These are phyloP conservation scores for Urochloa ruziziensis DNA, from an alignment of 176 grass and related monocot genomes.

Conservation along the genomic window DNA sequence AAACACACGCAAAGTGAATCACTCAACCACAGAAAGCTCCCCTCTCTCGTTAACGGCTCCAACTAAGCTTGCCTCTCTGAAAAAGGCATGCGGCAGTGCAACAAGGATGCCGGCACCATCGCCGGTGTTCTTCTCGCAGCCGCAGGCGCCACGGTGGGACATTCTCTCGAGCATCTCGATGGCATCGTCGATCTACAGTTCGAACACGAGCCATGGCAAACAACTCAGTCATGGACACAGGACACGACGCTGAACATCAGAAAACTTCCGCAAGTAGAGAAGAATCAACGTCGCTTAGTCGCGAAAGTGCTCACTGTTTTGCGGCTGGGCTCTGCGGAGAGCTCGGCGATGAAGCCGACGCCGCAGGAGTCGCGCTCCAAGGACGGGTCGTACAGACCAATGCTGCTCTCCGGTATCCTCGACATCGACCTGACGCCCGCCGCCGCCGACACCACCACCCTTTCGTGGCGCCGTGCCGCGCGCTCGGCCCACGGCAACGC, in stretches of 20 bases:
- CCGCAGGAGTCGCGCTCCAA: constrained; percentile 67
- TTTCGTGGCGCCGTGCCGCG: neutral
- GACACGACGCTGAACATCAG: neutral
- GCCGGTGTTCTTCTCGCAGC: constrained; percentile 63
- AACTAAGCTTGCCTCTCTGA: constrained; percentile 31
- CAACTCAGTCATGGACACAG: neutral
- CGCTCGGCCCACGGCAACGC: neutral
- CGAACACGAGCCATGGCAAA: neutral
- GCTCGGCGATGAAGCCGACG: constrained; percentile 56
- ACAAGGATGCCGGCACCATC: constrained; percentile 65
- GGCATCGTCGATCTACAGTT: constrained; percentile 42
- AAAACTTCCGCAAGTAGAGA: neutral
- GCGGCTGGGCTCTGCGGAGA: constrained; percentile 42
- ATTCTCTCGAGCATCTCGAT: constrained; percentile 69
- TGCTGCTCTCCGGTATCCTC: constrained; percentile 42
- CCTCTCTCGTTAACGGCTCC: neutral
- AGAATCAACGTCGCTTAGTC: neutral
- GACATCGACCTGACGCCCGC: constrained; percentile 40
- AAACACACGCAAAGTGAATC: constrained; percentile 5
- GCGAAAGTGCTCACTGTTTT: constrained; percentile 39
- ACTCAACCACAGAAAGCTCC: neutral
- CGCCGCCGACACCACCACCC: constrained; percentile 3
- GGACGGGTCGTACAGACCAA: constrained; percentile 60
- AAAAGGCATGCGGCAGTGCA: constrained; percentile 45
- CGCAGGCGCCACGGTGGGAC: constrained; percentile 57